Percentiles rank a stretch among this genome's conserved stretches.
Evolutionary conservation across 148 eudicot species (phyloP).

Genomic region (Limonium bicolor): DNA sequence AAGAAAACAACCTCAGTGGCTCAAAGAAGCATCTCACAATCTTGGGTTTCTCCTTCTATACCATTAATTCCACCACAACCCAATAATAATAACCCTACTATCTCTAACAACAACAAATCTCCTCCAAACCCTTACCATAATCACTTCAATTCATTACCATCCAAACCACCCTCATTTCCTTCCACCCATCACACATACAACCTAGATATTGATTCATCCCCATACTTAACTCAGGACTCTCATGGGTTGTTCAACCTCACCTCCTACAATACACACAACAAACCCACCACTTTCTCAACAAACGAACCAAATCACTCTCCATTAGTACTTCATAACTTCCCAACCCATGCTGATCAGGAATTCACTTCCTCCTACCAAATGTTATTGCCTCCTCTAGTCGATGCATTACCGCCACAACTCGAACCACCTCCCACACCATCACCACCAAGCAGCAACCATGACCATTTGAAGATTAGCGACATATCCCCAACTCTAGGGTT

Average conservation of each 20-base stretch:
- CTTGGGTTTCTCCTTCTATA: constrained; percentile 54
- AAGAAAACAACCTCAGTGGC: constrained; percentile 55
- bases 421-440: no score
- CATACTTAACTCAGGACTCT: not conserved
- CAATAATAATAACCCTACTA: not conserved
- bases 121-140: constrained; percentile 4
- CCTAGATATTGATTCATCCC: not conserved
- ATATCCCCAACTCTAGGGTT: constrained; percentile 1
- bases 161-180: not conserved
- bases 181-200: not conserved
- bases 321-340: no score
- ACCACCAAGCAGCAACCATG: not conserved
- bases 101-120: not conserved
- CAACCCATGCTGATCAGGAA: no score
- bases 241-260: not conserved
- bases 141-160: not conserved
- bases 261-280: not conserved
- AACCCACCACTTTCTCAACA: not conserved
- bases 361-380: no score
- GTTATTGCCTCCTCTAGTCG: constrained; percentile 2
- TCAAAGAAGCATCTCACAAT: constrained; percentile 53
- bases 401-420: not conserved
- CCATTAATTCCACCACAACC: constrained; percentile 11
- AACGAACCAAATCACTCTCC: no score
- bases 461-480: not conserved